Evolutionary conservation across 1,284 basidiomycete genomes (phyloP).

Genomic region (Cryptococcus sp.): DNA sequence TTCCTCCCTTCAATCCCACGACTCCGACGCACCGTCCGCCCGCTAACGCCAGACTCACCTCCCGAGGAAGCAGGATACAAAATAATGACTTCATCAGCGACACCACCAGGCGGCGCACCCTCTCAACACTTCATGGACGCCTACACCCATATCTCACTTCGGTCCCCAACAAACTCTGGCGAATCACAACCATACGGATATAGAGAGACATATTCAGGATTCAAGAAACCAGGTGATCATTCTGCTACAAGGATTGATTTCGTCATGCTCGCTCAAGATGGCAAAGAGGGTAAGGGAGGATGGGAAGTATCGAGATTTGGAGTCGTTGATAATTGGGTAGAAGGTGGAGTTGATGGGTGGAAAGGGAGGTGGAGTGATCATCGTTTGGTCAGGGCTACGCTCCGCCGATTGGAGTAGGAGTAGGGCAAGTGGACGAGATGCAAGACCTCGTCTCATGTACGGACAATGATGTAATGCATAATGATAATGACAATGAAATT

Average conservation of each 20-base stretch:
- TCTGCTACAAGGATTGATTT: conserved; percentile 38
- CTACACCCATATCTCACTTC: conserved; percentile 21
- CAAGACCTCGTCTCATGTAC: neutral
- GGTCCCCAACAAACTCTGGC: neutral
- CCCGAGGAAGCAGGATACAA: conserved; percentile 41
- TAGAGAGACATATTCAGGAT: conserved; percentile 35
- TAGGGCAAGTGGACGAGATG: neutral
- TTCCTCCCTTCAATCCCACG: neutral
- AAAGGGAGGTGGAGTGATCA: conserved; percentile 44
- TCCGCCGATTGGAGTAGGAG: neutral
- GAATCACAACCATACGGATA: conserved; percentile 36
- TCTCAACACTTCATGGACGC: conserved; percentile 36
- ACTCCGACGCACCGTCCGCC: conserved; percentile 3
- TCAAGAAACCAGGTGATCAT: conserved; percentile 21
- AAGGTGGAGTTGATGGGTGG: conserved; percentile 35
- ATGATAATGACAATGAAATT: neutral
- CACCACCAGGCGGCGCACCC: conserved; percentile 16
- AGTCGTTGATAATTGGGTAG: conserved; percentile 39
- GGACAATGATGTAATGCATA: neutral
- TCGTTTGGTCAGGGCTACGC: conserved; percentile 33
- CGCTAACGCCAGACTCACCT: conserved; percentile 39
- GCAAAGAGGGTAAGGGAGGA: conserved; percentile 13
- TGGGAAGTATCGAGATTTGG: conserved; percentile 30
- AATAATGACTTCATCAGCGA: conserved; percentile 31
- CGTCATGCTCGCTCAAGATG: conserved; percentile 27